These are phyloP conservation scores for Botrytis elliptica DNA, from an alignment of 2,329 filamentous ascomycete species.

Conservation along the genomic window DNA sequence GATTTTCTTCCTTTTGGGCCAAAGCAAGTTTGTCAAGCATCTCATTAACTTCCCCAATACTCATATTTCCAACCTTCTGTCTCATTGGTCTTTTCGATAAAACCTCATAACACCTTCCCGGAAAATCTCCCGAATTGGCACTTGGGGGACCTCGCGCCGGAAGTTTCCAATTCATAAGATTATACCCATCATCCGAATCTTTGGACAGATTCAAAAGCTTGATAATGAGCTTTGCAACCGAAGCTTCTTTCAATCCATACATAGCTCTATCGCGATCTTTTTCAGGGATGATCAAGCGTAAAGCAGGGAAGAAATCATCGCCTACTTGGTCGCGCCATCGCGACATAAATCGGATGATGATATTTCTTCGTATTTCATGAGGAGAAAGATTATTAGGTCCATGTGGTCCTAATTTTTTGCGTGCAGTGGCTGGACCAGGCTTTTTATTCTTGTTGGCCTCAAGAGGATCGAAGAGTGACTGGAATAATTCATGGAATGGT, in stretches of 20 bases:
- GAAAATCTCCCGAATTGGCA: slow-evolving; percentile 83
- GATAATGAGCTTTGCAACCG: slow-evolving; percentile 86
- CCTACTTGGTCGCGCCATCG: slow-evolving; percentile 88
- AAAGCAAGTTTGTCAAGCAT: slow-evolving; percentile 75
- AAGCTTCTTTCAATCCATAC: slow-evolving; percentile 91
- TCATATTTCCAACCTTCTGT: slow-evolving; percentile 72
- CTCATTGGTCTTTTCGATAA: slow-evolving; percentile 80
- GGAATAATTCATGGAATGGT: slow-evolving; percentile 77
- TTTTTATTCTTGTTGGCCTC: slow-evolving; percentile 68
- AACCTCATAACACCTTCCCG: slow-evolving; percentile 82
- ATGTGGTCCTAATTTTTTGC: slow-evolving; percentile 53
- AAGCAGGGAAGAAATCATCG: slow-evolving; percentile 86
- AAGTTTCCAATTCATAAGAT: slow-evolving; percentile 86
- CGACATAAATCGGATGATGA: slow-evolving; percentile 83
- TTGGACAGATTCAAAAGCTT: slow-evolving; percentile 90
- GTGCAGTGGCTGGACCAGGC: slow-evolving; percentile 51
- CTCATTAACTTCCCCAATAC: slow-evolving; percentile 85
- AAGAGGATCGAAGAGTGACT: slow-evolving; percentile 76
- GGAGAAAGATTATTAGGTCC: slow-evolving; percentile 60
- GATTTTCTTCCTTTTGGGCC: slow-evolving; percentile 77
- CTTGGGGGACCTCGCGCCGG: slow-evolving; percentile 66
- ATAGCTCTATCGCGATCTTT: slow-evolving; percentile 90
- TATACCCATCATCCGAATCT: slow-evolving; percentile 84
- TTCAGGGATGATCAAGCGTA: slow-evolving; percentile 87
- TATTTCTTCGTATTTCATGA: slow-evolving; percentile 73